Evolutionary conservation across 352 stramenopile genomes (phyloP), one percentile per base, ranked within the genome.

Genomic region (Globisporangium irregulare): DNA sequence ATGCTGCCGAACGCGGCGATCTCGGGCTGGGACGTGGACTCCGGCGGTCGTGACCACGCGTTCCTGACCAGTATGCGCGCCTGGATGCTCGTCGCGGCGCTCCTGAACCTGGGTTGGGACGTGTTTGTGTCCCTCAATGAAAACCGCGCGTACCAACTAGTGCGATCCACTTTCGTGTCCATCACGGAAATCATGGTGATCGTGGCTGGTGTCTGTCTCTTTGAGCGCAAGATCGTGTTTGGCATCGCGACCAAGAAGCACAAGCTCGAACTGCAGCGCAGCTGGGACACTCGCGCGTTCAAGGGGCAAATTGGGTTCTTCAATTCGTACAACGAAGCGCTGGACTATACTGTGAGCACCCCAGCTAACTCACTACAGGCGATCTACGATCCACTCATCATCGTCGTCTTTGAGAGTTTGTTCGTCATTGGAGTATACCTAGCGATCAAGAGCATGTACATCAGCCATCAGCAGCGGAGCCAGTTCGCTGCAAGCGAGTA

Each of bases 261-360:
- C 54, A 72, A 68, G 20, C 32, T 80, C 56, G 77, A 87, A 25
- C 54, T 55, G 25, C 80, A 89, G 60, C 77, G 76, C 41, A 18
- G 64, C 10, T 67, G 74, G 58, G 80, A 89, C 46, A 29, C 7
- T 9, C 56, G 64, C 22, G 68, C 71, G 55, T 90, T 90, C 64
- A 24, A 27, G 1, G 70, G 59, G 34, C 64, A 69, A 29, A 73
- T 65, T 18, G 77, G 70, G 10, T 73, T 80, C n/a, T 65, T 73
- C 22, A 86, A 90, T 59, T 60, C 69, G n/a, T 87, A 82, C 66
- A 83, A 77, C 60, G 75, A 84, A 51, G 80, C 85, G 20, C 71
- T 86, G 25, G 75, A 87, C 22, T 73, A 78, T 25, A 71, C 81
- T 59, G 66, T 74, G 0, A 72, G 70, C n/a, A 86, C 82, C 0